Evolutionary conservation across 2,329 filamentous ascomycete species (phyloP), one percentile per base, ranked within the genome.

Genomic region (Polytolypa hystricis): DNA sequence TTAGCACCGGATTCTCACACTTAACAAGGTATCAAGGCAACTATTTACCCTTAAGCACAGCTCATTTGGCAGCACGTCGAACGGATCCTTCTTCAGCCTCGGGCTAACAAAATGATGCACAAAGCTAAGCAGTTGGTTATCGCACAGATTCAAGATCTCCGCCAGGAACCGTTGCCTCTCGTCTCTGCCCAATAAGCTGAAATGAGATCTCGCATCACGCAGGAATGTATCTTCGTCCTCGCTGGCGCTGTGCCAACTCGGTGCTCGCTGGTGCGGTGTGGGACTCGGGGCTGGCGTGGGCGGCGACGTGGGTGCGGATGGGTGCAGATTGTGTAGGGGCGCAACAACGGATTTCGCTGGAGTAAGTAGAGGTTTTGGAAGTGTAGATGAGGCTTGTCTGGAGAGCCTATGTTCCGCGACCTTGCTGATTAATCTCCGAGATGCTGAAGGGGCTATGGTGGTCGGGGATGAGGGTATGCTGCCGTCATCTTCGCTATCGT

Each of bases 91-190:
- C 63, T 95, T 95, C 45, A 98, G 65, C 43, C 93, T 66, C 18
- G 91, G 91, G 57, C 85, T 89, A 48, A 98, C 89, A 60, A 94
- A 93, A 57, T 93, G 85, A 49, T 93, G 85, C 14, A 98, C 87
- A 56, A 95, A 96, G 61, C 86, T 94, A 47, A 98, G 70, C 58
- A 93, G 82, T 53, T 93, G 86, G 51, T 84, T 95, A 49, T 93
- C 93, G 65, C 91, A 98, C 49, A 94, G 74, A 53, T 93, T 93
- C 46, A 98, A 67, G 39, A 98, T 68, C 55, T 94, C 87, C 34
- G 84, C 84, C 41, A 98, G 67, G 50, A 93, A 75, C 26, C 83
- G 74, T 50, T 86, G 83, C 39, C 84, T 77, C 60, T 89, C 82
- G 1, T 77, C 73, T 16, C 79, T 74, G 40, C 78, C 81, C 58